Evolutionary conservation across 768 basidiomycete genomes (phyloP).

Genomic region (Auriscalpium orientale): DNA sequence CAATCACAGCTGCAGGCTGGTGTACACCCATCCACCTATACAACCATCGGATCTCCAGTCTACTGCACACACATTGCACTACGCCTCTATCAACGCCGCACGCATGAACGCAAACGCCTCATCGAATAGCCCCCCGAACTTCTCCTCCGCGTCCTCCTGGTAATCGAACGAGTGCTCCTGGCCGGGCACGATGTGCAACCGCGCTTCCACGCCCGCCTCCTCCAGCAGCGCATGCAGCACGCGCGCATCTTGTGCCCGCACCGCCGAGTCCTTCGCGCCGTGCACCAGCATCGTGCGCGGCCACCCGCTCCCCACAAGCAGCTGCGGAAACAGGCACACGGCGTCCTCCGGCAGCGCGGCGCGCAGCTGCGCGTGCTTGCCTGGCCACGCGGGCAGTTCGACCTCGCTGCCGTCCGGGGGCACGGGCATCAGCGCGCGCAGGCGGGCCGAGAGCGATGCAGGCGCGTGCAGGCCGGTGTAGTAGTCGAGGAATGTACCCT

Average conservation of each 20-base stretch:
- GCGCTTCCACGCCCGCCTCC: slow-evolving; percentile 27
- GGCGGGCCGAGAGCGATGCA: slow-evolving; percentile 22
- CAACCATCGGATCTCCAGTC: too few species aligned
- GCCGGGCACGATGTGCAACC: slow-evolving; percentile 32
- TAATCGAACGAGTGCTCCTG: slow-evolving; percentile 55
- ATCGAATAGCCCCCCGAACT: slow-evolving; percentile 33
- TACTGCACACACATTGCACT: slow-evolving; percentile 1
- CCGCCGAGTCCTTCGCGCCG: slow-evolving; percentile 40
- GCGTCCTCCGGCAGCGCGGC: slow-evolving; percentile 20
- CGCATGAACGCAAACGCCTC: slow-evolving; percentile 21
- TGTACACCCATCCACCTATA: too few species aligned
- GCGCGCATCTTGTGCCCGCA: slow-evolving; percentile 33
- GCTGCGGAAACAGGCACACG: slow-evolving; percentile 40
- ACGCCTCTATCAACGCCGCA: neutral
- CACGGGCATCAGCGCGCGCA: slow-evolving; percentile 23
- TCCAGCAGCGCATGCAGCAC: slow-evolving; percentile 28
- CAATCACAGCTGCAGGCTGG: too few species aligned
- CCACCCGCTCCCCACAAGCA: slow-evolving; percentile 31
- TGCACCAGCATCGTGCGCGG: slow-evolving; percentile 43
- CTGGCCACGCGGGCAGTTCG: neutral
- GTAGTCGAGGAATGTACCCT: slow-evolving; percentile 51
- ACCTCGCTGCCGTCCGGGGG: neutral
- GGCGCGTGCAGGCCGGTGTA: slow-evolving; percentile 35
- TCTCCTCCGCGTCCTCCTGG: slow-evolving; percentile 33
- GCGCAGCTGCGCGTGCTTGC: neutral